Evolutionary conservation across 768 basidiomycete genomes (phyloP), one percentile per base, ranked within the genome.

Genomic region (Vishniacozyma victoriae): DNA sequence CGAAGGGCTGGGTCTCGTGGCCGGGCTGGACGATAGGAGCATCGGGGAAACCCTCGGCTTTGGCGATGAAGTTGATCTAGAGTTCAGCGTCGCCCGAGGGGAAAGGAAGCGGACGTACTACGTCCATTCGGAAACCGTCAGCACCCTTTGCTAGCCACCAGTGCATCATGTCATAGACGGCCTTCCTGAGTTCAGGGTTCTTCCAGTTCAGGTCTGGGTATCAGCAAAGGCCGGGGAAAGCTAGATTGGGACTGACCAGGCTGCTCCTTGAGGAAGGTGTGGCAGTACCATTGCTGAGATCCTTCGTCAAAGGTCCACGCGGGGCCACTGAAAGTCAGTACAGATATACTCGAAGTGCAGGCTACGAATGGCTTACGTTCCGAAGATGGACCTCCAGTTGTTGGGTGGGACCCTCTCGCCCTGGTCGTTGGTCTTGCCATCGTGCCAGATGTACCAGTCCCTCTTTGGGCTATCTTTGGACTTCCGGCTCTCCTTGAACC

Each of bases 141-240:
- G 81, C 82, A 0, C 85, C 84, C 39, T 80, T 73, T 44, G 80
- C 76, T 14, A 85, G 75, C 84, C 84, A 86, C 59, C 83, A 86
- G 33, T 70, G 66, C 82, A 86, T 82, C 29, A 80, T 60, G 27
- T 48, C 41, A 71, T 77, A 82, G 7, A 65, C 55, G 12, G 48
- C 57, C 19, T 55, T 41, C 14, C 63, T 25, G 5, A 82, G 79
- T 3, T 76, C 75, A 0, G 76, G 75, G 55, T 84, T 82, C 38
- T 84, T 82, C 84, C 83, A 86, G 63, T 87, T 85, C 11, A 86
- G 67, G 62, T 86, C 86, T 0, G 84, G 85, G 72, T 85, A 7
- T 23, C 5, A 5, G 29, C 4, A 42, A 40, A 25, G 50, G 44
- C 16, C 38, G 41, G 9, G 7, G 19, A 14, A 18, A n/a, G 11